Conservation (phyloP, 2,329 filamentous ascomycete species). For the Zopfia rhizophila region DNA sequence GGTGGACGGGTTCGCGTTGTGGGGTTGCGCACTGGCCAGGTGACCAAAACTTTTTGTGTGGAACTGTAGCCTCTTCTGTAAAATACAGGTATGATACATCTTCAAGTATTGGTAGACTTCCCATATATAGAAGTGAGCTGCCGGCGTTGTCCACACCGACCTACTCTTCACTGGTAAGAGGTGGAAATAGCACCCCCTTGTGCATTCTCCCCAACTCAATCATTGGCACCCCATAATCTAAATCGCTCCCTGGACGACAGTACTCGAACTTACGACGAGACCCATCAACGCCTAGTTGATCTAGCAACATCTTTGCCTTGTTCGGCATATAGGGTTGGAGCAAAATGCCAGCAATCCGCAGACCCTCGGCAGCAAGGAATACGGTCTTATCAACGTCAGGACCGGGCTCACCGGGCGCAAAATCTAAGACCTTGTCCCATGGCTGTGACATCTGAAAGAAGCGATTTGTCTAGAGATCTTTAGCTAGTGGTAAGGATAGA, state of each 20-base stretch:
- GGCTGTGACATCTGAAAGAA: slow-evolving; percentile 73
- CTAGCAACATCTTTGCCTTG: slow-evolving; percentile 77
- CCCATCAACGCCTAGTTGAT: slow-evolving; percentile 77
- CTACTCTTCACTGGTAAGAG: slow-evolving; percentile 27
- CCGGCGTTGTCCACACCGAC: no score
- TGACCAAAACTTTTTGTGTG: no score
- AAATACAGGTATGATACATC: no score
- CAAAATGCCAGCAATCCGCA: slow-evolving; percentile 84
- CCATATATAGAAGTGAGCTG: no score
- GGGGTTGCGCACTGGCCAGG: no score
- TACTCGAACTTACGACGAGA: slow-evolving; percentile 71
- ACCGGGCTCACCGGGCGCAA: slow-evolving; percentile 38
- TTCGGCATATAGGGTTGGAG: slow-evolving; percentile 91
- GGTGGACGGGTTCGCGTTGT: no score
- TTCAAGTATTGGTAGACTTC: no score
- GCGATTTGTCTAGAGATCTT: slow-evolving; percentile 67
- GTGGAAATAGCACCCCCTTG: slow-evolving; percentile 64
- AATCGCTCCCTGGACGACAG: slow-evolving; percentile 72
- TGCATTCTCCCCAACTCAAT: slow-evolving; percentile 54
- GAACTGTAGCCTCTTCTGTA: no score
- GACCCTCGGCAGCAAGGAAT: slow-evolving; percentile 76
- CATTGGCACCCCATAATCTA: slow-evolving; percentile 70
- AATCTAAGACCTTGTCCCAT: slow-evolving; percentile 68
- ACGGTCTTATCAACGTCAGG: slow-evolving; percentile 61
- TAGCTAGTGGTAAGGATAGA: slow-evolving; percentile 2